A percentile compares a stretch with the other conserved stretches of the same genome.
Conservation (phyloP, 2,329 filamentous ascomycete species). For the Colletotrichum navitas region DNA sequence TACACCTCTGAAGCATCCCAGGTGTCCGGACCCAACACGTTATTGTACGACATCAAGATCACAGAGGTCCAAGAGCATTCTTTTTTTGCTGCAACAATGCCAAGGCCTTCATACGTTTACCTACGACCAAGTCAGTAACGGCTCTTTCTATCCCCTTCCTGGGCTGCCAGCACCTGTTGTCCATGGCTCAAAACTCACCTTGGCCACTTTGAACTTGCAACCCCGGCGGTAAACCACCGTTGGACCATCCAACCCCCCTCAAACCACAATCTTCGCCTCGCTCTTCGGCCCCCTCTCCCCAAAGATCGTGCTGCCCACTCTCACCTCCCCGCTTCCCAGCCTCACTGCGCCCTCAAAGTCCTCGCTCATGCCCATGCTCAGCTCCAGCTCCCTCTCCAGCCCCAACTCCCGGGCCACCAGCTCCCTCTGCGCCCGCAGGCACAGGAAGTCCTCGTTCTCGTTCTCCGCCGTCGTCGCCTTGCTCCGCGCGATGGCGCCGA, state of each 20-base stretch:
- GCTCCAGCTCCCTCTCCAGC: slow-evolving; percentile 72
- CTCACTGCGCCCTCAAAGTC: slow-evolving; percentile 92
- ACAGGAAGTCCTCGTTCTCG: slow-evolving; percentile 92
- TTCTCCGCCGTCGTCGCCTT: slow-evolving; percentile 77
- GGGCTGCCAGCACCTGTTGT: background rate
- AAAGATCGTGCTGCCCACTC: slow-evolving; percentile 95
- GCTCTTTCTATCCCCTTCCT: background rate
- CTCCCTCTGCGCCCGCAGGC: slow-evolving; percentile 77
- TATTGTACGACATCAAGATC: background rate
- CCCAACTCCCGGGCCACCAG: slow-evolving; percentile 68
- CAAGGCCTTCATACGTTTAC: background rate
- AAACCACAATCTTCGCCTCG: slow-evolving; percentile 77
- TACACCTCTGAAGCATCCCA: background rate
- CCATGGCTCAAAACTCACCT: background rate
- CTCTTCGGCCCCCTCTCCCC: slow-evolving; percentile 83
- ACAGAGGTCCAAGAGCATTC: background rate
- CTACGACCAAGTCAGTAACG: background rate
- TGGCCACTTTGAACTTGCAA: background rate
- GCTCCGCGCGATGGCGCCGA: slow-evolving; percentile 91
- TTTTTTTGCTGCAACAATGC: background rate
- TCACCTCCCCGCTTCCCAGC: slow-evolving; percentile 88
- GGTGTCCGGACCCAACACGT: background rate
- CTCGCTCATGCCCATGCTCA: slow-evolving; percentile 99
- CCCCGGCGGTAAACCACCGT: background rate
- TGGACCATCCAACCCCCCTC: background rate